These are phyloP conservation scores for Magnusiomyces fungicola DNA, from an alignment of 1,139 yeast species.

Conservation along the genomic window DNA sequence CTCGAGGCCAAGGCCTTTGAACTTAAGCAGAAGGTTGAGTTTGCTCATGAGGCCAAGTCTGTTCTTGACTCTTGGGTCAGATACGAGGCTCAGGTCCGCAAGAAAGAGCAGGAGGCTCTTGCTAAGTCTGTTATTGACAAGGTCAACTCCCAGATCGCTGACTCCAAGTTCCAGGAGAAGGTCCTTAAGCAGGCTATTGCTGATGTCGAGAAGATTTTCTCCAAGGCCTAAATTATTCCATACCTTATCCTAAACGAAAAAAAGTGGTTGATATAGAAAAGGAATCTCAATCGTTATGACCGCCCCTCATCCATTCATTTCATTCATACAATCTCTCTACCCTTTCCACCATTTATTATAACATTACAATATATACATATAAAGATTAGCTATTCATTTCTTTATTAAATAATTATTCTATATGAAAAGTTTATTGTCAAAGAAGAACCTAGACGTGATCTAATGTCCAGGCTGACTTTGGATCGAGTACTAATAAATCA, in stretches of 20 bases:
- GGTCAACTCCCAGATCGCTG: slow-evolving; percentile 76
- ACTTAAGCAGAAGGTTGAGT: slow-evolving; percentile 82
- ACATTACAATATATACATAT: no score
- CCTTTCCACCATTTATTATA: no score
- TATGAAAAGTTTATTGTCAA: no score
- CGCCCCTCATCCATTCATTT: no score
- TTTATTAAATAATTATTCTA: no score
- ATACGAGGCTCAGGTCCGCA: slow-evolving; percentile 95
- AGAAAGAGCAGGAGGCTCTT: slow-evolving; percentile 89
- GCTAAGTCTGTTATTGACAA: slow-evolving; percentile 79
- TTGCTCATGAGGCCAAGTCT: slow-evolving; percentile 84
- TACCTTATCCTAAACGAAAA: neutral
- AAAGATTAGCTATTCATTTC: no score
- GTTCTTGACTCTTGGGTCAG: slow-evolving; percentile 99
- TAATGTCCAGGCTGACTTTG: no score
- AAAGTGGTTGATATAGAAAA: neutral
- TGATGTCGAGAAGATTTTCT: slow-evolving; percentile 82
- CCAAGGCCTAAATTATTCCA: slow-evolving; percentile 25
- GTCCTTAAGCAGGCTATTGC: slow-evolving; percentile 84
- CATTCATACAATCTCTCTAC: no score
- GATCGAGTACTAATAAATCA: no score
- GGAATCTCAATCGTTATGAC: no score
- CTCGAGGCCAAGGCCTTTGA: slow-evolving; percentile 91
- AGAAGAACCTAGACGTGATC: no score
- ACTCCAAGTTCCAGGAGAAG: slow-evolving; percentile 91